Conservation (phyloP, 2,329 filamentous ascomycete genomes). For the Plectosphaerella cucumerina region DNA sequence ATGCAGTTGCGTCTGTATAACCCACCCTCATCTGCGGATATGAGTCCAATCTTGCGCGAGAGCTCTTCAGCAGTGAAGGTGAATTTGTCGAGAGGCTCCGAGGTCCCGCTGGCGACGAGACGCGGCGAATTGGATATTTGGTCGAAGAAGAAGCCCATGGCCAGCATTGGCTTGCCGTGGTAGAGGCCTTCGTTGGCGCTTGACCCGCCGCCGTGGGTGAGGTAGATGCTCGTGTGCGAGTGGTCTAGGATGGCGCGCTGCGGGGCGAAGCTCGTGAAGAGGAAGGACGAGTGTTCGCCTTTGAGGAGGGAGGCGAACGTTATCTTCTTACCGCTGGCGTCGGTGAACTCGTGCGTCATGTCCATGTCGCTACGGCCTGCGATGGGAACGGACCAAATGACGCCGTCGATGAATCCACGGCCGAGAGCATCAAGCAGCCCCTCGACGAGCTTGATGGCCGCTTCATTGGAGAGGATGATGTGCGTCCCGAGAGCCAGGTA, state of each 20-base stretch:
- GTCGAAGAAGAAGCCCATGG: constrained; percentile 35
- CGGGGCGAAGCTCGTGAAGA: constrained; percentile 30
- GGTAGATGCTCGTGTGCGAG: constrained; percentile 25
- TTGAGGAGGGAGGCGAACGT: constrained; percentile 21
- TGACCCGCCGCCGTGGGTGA: constrained; percentile 36
- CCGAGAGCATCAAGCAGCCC: neutral
- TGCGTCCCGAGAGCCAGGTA: constrained; percentile 39
- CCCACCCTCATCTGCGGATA: constrained; percentile 25
- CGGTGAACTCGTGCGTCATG: constrained; percentile 19
- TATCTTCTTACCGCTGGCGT: constrained; percentile 13
- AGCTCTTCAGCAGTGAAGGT: constrained; percentile 27
- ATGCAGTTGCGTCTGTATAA: constrained; percentile 23
- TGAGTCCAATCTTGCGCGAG: constrained; percentile 16
- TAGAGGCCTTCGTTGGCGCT: constrained; percentile 36
- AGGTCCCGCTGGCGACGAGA: constrained; percentile 27
- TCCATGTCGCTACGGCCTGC: constrained; percentile 16
- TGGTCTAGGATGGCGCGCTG: constrained; percentile 36
- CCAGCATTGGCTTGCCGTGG: constrained; percentile 31
- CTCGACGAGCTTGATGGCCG: constrained; percentile 24
- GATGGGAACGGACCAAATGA: constrained; percentile 31
- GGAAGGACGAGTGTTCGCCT: constrained; percentile 22
- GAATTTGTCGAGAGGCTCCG: constrained; percentile 30
- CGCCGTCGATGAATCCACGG: constrained; percentile 27
- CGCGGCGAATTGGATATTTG: constrained; percentile 33
- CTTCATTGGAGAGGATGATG: constrained; percentile 22